A percentile compares a stretch with the other conserved stretches of the same genome.
Conservation (phyloP, 768 basidiomycete species). For the Pholiota microspora region DNA sequence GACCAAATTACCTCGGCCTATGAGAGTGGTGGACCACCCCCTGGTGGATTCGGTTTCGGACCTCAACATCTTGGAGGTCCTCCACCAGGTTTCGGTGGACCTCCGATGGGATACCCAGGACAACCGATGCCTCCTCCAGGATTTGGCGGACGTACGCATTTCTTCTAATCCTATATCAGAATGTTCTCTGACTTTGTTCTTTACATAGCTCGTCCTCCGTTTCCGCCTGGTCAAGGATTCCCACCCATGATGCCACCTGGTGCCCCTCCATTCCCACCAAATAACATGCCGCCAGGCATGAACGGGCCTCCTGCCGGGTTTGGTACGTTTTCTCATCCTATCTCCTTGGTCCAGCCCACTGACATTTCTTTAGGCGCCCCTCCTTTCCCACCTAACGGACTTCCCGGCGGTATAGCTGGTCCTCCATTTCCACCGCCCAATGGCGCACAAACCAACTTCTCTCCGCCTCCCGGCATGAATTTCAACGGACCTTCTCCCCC, state of each 20-base stretch:
- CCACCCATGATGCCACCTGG: constrained; percentile 51
- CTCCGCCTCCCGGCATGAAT: constrained; percentile 27
- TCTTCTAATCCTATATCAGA: not conserved
- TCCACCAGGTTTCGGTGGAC: constrained; percentile 43
- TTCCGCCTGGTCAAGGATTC: constrained; percentile 65
- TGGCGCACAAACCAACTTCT: constrained; percentile 31
- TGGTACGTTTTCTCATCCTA: constrained; percentile 10
- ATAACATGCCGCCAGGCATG: constrained; percentile 46
- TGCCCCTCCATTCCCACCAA: constrained; percentile 74
- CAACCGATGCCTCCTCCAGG: constrained; percentile 51
- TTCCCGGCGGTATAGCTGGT: constrained; percentile 35
- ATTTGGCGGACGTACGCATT: constrained; percentile 50
- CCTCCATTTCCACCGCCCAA: constrained; percentile 46
- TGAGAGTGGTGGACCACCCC: constrained; percentile 83
- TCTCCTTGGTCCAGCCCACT: not conserved
- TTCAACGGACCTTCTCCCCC: constrained; percentile 34
- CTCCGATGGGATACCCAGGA: constrained; percentile 46
- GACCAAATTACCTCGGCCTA: constrained; percentile 97
- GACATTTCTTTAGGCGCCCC: constrained; percentile 31
- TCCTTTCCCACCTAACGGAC: constrained; percentile 52
- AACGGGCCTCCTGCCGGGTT: constrained; percentile 32
- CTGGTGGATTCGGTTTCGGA: constrained; percentile 84
- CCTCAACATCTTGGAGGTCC: constrained; percentile 73
- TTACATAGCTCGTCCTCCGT: constrained; percentile 59
- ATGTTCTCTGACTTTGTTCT: constrained; percentile 6